Base-by-base conservation (phyloP, 2,329 filamentous ascomycete genomes). In the Colletotrichum scovillei region DNA sequence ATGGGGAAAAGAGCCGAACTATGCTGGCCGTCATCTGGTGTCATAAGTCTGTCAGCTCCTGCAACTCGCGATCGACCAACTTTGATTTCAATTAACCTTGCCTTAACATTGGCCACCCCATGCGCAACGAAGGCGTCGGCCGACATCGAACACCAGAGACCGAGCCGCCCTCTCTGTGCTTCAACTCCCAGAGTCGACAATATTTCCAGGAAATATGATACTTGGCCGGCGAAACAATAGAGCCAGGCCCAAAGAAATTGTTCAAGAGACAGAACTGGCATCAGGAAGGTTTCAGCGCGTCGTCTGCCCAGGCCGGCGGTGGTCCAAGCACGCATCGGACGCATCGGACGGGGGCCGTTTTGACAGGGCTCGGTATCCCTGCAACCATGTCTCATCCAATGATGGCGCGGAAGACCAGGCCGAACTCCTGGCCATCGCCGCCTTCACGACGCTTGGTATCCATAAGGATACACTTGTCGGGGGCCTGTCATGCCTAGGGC, bases 201-300 rank as follows among this genome's bases (percentile, higher is more conserved):
- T 24, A 5, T 52, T 28, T 49, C 5, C 26, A 28, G 19, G 16
- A 26, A 22, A 6, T 46, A 35, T 63, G 4, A 42, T 63, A 32
- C 8, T 16, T 49, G 24, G 42, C 32, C 52, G 12, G n/a, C 42
- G 24, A 65, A n/a, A 46, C 28, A 57, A n/a, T 8, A 58, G 14
- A 30, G 46, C 52, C n/a, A 63, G 63, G 24, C 8, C 49, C 60
- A 32, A 26, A 32, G 38, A 49, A 46, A 24, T 55, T 63, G 46
- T 9, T 52, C 57, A 53, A 63, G 68, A 74, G 63, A 67, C 67
- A 58, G 57, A 24, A 38, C 62, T 56, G 12, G 72, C 72, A 72
- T 72, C 72, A 74, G 46, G 52, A 72, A 57, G 35, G 68, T 74
- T 74, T 74, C 72, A 74, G 49, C 24, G 28, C 67, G 58, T 59